Base-by-base conservation (phyloP, 1,139 yeast genomes). In the Hemisphaericaspora lyxosophila region DNA sequence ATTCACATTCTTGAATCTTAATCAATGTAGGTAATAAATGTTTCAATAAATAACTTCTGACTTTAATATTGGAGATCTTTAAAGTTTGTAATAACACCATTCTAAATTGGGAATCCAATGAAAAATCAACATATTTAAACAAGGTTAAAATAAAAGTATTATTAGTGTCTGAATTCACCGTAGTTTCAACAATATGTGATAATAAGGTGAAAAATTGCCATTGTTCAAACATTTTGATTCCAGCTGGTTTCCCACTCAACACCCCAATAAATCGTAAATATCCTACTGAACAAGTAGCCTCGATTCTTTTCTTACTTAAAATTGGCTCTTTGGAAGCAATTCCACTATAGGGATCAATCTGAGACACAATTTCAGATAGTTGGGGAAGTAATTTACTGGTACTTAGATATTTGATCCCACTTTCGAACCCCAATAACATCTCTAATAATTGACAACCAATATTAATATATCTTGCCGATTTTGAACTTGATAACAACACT, bases 121-220 rank as follows among this genome's bases (percentile, higher is more conserved):
- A 63, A 46, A 81, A 81, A 47, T 84, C 83, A 57, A 89, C 62
- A 35, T 78, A 76, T 31, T 75, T 73, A 44, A 90, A 67, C 22
- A 85, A 70, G 3, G 75, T 57, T 25, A 75, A 60, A 15, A 85
- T 63, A 38, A 89, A 67, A 47, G 78, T 84, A 39, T 80, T 85
- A 36, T 70, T 72, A 5, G 47, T 13, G 5, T 57, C 63, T 5
- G 54, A 51, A 2, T 38, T 38, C 13, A 33, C 39, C n/a, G 56
- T 41, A 20, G 73, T 73, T 41, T 77, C 80, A 25, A 87, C 73
- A 41, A 90, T 76, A 51, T 87, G 88, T 49, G 84, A 82, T 40
- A 89, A 69, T 60, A 86, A 79, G 42, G 84, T 88, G 60, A 87
- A 86, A 48, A 90, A 75, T 49, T 89, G 85, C 94, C 96, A 86